Evolutionary conservation across 768 basidiomycete species (phyloP), one percentile per base, ranked within the genome.

Genomic region (Cubamyces sp.): DNA sequence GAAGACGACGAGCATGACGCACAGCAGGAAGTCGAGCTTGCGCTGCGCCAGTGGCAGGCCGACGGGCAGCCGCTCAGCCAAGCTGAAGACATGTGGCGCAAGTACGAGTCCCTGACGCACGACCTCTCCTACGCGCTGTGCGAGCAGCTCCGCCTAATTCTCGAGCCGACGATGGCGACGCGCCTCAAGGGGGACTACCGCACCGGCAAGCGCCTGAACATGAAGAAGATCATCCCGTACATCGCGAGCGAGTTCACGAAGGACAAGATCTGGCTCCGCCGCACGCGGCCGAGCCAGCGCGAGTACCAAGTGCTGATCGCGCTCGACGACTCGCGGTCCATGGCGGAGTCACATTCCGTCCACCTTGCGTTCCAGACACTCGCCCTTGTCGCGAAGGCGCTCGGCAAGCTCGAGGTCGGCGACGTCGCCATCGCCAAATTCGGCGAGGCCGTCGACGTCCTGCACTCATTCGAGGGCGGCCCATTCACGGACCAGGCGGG

Each of bases 211-310:
- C 84, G 96, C 19, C 84, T 99, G 30, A 98, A 98, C 75, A 98
- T 98, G 96, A 94, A 96, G 74, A 96, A 96, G 77, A 94, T 98
- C 74, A 96, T 99, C 63, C 87, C 92, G 3, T 98, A 96, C 80
- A 96, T 99, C 63, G 96, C 97, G 39, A 93, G 91, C 76, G 97
- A 99, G 77, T 99, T 93, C 79, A 98, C 96, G 54, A 98, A 98
- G 74, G 96, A 99, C 82, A 96, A 96, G 77, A 98, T 98, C 66
- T 99, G 97, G 97, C 80, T 98, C 39, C 89, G 96, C 25, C 85
- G 97, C 21, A 97, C 96, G 3, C 87, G 91, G 52, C 96, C 97
- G 5, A 94, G 92, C 72, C 87, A 92, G 69, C 84, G 97, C 50
- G 96, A 97, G 71, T 98, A 98, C 74, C 96, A 99, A 71, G 87